Percentiles rank a stretch among this genome's conserved stretches.
Conservation (phyloP, 129 eudicot species). For the Kitagawia praeruptora region DNA sequence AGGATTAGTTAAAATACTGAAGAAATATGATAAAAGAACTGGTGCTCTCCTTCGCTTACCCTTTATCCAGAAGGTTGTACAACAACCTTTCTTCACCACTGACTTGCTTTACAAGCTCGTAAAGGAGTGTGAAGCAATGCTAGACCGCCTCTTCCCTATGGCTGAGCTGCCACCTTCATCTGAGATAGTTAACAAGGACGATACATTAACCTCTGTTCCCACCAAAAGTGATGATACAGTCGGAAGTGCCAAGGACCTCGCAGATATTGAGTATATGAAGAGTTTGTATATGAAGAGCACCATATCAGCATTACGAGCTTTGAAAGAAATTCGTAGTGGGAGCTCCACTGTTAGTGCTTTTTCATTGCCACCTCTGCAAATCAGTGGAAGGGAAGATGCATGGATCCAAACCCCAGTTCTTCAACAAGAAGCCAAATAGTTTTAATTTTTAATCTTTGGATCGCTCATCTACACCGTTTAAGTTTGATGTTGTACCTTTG, state of each 20-base stretch:
- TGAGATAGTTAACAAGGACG: constrained; percentile 20
- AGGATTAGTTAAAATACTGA: constrained; percentile 81
- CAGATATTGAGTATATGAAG: constrained; percentile 68
- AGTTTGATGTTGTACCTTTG: constrained; percentile 6
- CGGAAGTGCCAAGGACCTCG: constrained; percentile 47
- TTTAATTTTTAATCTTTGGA: background rate
- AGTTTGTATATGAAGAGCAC: constrained; percentile 70
- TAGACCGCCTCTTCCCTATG: constrained; percentile 52
- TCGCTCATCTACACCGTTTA: background rate
- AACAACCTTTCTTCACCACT: constrained; percentile 83
- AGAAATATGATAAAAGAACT: constrained; percentile 85
- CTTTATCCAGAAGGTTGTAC: constrained; percentile 80
- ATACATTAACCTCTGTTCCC: constrained; percentile 28
- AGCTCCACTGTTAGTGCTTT: constrained; percentile 85
- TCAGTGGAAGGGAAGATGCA: constrained; percentile 49
- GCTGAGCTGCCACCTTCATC: constrained; percentile 25
- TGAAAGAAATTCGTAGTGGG: constrained; percentile 75
- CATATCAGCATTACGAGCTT: constrained; percentile 55
- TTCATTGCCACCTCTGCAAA: constrained; percentile 79
- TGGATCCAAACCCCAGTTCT: constrained; percentile 63
- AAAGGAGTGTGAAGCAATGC: constrained; percentile 76
- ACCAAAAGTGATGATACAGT: background rate
- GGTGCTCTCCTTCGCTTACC: constrained; percentile 87
- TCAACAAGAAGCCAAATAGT: constrained; percentile 67
- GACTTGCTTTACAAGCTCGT: constrained; percentile 80